Percentiles rank a stretch among this genome's conserved stretches.
phyloP scores from a whole-genome alignment of 2,329 filamentous ascomycete species.

The Claviceps sp. region DNA sequence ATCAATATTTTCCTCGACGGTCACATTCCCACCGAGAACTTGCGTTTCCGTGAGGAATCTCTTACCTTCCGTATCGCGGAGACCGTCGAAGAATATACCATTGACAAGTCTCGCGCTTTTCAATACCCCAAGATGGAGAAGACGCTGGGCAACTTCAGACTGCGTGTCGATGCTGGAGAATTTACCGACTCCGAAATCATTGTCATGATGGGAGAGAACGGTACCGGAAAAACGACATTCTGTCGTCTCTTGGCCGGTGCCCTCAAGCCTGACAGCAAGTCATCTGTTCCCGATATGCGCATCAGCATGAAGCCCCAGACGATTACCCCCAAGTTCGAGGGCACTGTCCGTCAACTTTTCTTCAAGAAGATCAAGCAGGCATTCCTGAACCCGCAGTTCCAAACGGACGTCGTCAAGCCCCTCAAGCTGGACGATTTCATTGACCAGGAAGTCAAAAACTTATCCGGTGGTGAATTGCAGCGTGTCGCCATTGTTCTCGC shows the following conservation, averaged over 20 bases:
- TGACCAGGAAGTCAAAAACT: conserved; percentile 96
- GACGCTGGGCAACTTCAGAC: conserved; percentile 77
- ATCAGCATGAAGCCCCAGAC: conserved; percentile 99
- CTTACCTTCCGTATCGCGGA: conserved; percentile 91
- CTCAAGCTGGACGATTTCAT: conserved; percentile 98
- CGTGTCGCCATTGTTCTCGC: conserved; percentile 95
- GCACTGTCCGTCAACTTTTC: conserved; percentile 93
- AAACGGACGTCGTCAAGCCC: conserved; percentile 99
- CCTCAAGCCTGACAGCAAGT: conserved; percentile 72
- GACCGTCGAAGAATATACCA: conserved; percentile 73
- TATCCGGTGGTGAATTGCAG: conserved; percentile 98
- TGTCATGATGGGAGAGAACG: conserved; percentile 99
- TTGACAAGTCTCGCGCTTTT: conserved; percentile 76
- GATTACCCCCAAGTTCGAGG: conserved; percentile 95
- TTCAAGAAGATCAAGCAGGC: conserved; percentile 99
- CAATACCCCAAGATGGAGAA: conserved; percentile 85
- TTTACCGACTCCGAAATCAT: conserved; percentile 98
- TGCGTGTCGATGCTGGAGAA: conserved; percentile 65
- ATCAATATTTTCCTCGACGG: conserved; percentile 99
- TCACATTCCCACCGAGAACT: conserved; percentile 94
- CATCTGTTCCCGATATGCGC: conserved; percentile 79
- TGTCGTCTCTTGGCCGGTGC: conserved; percentile 90
- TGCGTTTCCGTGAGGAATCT: conserved; percentile 95
- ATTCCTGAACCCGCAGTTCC: conserved; percentile 94
- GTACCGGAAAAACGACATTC: conserved; percentile 98